Base-by-base conservation (phyloP, 805 yeast species). In the Yamadazyma olivae region DNA sequence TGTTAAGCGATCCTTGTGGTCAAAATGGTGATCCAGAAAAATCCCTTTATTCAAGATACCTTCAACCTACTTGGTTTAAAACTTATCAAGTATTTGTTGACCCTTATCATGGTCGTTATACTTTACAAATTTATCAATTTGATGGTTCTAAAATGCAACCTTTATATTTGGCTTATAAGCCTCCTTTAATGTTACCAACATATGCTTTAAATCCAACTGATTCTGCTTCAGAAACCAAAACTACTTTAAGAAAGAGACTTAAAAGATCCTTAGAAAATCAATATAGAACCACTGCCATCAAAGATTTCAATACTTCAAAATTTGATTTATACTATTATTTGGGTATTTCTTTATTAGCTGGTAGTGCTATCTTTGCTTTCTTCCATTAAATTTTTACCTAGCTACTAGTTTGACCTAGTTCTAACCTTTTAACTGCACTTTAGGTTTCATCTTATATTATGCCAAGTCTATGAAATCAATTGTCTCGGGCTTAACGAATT, bases 171-270 rank as follows among this genome's bases (percentile, higher is more conserved):
- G 96, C 95, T 2, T 93, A 90, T 67, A 75, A 76, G 50, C 99
- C 99, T 5, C 95, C 99, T 7, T 73, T 84, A 76, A 93, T 93
- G 99, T 76, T 93, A 41, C 99, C 99, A 16, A 93, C 98, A 1
- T 63, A 57, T 35, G 90, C 97, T 0, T 66, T 93, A 71, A 91
- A 90, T 60, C 99, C 99, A 16, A 85, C 95, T 2, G 67, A 68
- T 29, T 41, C 46, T 20, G 63, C 67, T 2, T 53, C 70, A 5
- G 60, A 65, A 25, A 57, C 73, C 8, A 49, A 51, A 26, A 28
- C 58, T 6, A 46, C 56, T 35, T 64, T 49, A 46, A 57, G 50
- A 59, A 67, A 63, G 35, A 67, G 75, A 38, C 76, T 87, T 32
- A 79, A 78, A 57, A 75, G 96, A 57, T 69, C 85, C 6, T 68